Base-by-base conservation (phyloP, 2,329 filamentous ascomycete genomes). In the Huntiella abstrusa region DNA sequence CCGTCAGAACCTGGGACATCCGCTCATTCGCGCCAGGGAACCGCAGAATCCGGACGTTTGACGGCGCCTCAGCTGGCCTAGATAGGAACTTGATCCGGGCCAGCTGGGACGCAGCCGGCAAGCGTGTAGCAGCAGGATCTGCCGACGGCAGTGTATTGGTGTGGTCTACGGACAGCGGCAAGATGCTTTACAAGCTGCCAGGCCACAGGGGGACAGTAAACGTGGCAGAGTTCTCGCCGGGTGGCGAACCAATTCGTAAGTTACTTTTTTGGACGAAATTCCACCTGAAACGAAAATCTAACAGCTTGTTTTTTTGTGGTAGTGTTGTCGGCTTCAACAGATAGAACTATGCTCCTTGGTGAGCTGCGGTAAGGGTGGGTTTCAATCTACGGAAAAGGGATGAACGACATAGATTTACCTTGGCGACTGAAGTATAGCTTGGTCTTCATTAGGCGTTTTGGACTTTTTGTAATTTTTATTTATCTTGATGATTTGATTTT, bases 141-240 rank as follows among this genome's bases (percentile, higher is more conserved):
- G 88, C 86, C 11, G 91, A 98, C 57, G 81, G 86, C 19, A 93
- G 80, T 5, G 86, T 86, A 13, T 80, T 93, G 11, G 77, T 96
- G 7, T 98, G 91, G 91, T 87, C 91, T 43, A 77, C 70, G 47
- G 78, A 83, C 58, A 82, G 74, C n/a, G 87, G 83, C 49, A 96
- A 92, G 65, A 68, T 98, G 55, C 62, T 93, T 52, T 92, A 95
- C 64, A 96, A 96, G 64, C 69, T 98, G 45, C 91, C 91, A 1
- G 91, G 91, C 1, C 91, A 98, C 60, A 91, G 86, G 63, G 91
- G 88, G 33, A 84, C 83, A 0, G 91, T 96, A 44, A 98, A 96
- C 59, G 86, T 88, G 59, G 88, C 88, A 46, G 81, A 92, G 54
- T 92, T 98, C 58, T 80, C 84, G 42, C 86, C 88, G 4, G 73